Conservation (phyloP, 768 basidiomycete genomes). For the Melanogaster broomeanus region DNA sequence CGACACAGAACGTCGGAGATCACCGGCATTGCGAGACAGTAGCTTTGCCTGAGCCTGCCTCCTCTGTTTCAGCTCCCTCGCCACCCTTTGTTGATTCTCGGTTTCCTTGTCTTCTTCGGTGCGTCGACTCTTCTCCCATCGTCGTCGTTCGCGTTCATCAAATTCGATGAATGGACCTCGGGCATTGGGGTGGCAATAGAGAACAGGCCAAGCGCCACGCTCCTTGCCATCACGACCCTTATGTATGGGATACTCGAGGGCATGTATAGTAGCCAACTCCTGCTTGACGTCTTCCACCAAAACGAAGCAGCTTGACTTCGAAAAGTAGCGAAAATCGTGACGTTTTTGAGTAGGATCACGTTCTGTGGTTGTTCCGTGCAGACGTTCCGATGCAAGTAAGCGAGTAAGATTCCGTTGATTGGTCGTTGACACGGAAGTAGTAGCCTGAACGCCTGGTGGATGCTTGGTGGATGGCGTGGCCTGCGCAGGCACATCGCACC, state of each 20-base stretch:
- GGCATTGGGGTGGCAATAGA: constrained; percentile 74
- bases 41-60: constrained; percentile 30
- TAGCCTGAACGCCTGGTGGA: constrained; percentile 30
- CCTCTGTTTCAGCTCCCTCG: constrained; percentile 28
- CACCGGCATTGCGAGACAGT: constrained; percentile 39
- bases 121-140: constrained; percentile 61
- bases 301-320: constrained; percentile 71
- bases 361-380: constrained; percentile 82
- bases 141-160: constrained; percentile 69
- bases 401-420: constrained; percentile 55
- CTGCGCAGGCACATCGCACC: constrained; percentile 50
- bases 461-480: constrained; percentile 26
- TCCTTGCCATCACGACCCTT: constrained; percentile 54
- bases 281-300: constrained; percentile 89
- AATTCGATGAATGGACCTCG: constrained; percentile 76
- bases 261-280: constrained; percentile 81
- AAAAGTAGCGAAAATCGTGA: constrained; percentile 87
- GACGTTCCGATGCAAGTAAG: constrained; percentile 77
- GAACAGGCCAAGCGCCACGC: constrained; percentile 76
- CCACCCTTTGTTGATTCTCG: constrained; percentile 27
- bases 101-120: constrained; percentile 40
- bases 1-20: constrained; percentile 73
- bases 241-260: constrained; percentile 72
- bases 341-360: constrained; percentile 89
- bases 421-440: constrained; percentile 28